Base-by-base conservation (phyloP, 768 basidiomycete species). In the Asterophora parasitica region DNA sequence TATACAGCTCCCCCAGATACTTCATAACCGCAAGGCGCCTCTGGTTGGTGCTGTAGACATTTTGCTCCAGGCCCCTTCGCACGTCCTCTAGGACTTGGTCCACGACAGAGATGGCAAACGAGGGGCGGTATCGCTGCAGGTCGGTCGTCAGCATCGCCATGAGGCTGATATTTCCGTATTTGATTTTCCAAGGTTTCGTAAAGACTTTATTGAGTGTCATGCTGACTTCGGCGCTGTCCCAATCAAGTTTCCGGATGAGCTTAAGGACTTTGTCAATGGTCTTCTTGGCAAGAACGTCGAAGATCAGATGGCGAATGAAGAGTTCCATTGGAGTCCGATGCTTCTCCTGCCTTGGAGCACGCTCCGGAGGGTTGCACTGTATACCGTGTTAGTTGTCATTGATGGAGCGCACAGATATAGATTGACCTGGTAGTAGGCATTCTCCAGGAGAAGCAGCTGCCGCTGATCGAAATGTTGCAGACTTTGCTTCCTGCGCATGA, bases 131-230 rank as follows among this genome's bases (percentile, higher is more conserved):
- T 20, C 92, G 79, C 61, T 94, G 91, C 37, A 99, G 73, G 61
- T 98, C 96, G 60, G 94, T 94, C 2, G 94, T 87, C 49, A 98
- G 72, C 81, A 96, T 95, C 9, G 96, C 94, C 42, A 98, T 73
- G 23, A 96, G 75, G 47, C 84, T 79, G 57, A 99, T 81, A 59
- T 90, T 95, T 50, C 84, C 77, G 61, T 86, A 98, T 60, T 92
- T 95, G 68, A 97, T 79, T 64, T 98, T 98, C 93, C 95, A 96
- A 2, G 95, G 88, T 59, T 96, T 95, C n/a, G 89, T 90, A 70
- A 99, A 99, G 33, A 90, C 81, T 61, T 90, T 89, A 69, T 86
- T 83, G 6, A 98, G 73, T 17, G 78, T 79, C 20, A 75, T 75
- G 32, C 78, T 76, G 26, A 87, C 71, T 17, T 66, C 51, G 6